Evolutionary conservation across 495 filamentous ascomycete species (phyloP).

Genomic region (Copromyces sp.): DNA sequence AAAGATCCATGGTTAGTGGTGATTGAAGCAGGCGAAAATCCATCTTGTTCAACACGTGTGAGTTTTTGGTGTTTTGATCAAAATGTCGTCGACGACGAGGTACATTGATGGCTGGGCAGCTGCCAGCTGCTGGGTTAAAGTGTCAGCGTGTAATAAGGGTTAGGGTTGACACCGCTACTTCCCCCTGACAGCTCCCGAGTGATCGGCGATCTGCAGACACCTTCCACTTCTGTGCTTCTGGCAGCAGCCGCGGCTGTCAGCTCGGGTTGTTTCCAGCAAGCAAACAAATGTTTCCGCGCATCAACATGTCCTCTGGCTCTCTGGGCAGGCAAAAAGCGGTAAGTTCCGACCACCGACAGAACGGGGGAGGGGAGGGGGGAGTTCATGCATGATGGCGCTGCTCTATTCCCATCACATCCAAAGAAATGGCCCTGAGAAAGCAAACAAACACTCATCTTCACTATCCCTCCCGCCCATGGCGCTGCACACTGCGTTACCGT

Average conservation of each 20-base stretch:
- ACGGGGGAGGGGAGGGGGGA: not conserved
- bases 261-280: not conserved
- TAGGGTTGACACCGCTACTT: not conserved
- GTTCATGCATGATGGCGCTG: not conserved
- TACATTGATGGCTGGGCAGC: not conserved
- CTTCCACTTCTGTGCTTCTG: not conserved
- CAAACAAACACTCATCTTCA: not conserved
- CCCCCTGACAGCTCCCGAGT: not conserved
- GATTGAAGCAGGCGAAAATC: not conserved
- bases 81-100: not conserved
- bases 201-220: not conserved
- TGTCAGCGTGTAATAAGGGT: not conserved
- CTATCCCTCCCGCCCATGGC: not conserved
- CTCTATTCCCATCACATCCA: not conserved
- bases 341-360: not conserved
- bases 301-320: not conserved
- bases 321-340: not conserved
- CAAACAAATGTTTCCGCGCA: not conserved
- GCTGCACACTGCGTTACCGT: not conserved
- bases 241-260: not conserved
- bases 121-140: not conserved
- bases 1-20: not conserved
- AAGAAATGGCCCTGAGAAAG: not conserved
- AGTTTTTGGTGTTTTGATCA: not conserved
- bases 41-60: not conserved